Conservation (phyloP, 1,284 basidiomycete species). For the Cryptococcus sp. region DNA sequence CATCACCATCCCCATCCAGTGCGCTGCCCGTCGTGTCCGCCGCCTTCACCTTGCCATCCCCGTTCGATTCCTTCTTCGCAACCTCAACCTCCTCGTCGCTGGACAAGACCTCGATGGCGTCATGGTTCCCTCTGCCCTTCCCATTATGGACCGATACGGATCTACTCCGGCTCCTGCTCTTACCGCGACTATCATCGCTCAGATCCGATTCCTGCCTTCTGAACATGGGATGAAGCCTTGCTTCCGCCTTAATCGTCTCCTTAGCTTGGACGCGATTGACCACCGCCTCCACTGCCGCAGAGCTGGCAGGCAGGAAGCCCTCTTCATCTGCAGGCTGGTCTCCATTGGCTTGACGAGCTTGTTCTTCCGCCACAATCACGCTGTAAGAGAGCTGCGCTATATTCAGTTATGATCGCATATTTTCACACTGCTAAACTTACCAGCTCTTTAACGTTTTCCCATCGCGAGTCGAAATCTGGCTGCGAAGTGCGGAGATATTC, state of each 20-base stretch:
- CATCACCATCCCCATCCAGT: slow-evolving; percentile 13
- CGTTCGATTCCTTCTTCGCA: background rate
- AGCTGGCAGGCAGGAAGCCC: slow-evolving; percentile 34
- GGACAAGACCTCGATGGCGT: slow-evolving; percentile 31
- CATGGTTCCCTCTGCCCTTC: slow-evolving; percentile 11
- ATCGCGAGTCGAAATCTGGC: slow-evolving; percentile 70
- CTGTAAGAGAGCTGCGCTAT: slow-evolving; percentile 47
- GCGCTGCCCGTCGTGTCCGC: background rate
- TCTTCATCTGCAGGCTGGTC: slow-evolving; percentile 10
- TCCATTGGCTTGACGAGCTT: slow-evolving; percentile 24
- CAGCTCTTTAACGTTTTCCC: slow-evolving; percentile 86
- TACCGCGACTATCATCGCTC: slow-evolving; percentile 7
- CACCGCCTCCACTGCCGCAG: slow-evolving; percentile 26
- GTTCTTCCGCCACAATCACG: slow-evolving; percentile 47
- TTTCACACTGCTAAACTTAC: slow-evolving; percentile 53
- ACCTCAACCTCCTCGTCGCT: slow-evolving; percentile 41
- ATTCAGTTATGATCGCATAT: slow-evolving; percentile 9
- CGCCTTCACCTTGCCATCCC: background rate
- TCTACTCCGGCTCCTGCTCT: slow-evolving; percentile 19
- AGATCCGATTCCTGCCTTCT: slow-evolving; percentile 11
- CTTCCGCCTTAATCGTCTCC: slow-evolving; percentile 14
- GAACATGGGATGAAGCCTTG: slow-evolving; percentile 40
- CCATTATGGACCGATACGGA: slow-evolving; percentile 12
- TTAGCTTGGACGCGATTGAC: slow-evolving; percentile 17
- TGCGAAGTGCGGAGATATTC: slow-evolving; percentile 70